Base-by-base conservation (phyloP, 192 early-diverging fungal species). In the Mortierella claussenii region DNA sequence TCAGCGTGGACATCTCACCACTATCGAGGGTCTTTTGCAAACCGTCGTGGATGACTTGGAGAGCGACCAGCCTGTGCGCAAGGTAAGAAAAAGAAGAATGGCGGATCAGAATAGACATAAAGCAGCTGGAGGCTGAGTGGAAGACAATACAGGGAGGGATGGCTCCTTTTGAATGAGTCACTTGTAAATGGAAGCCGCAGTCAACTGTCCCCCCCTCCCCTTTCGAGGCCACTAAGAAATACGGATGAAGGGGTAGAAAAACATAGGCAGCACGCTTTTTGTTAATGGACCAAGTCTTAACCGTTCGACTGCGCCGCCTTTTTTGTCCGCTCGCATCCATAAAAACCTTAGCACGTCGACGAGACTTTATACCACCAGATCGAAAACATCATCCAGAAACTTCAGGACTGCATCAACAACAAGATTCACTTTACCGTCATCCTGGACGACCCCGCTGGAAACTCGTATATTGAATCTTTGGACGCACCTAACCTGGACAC, bases 371-470 rank as follows among this genome's bases (percentile, higher is more conserved):
- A 93, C 80, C 85, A 86, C 48, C 84, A 92, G 57, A 95, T 98
- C 48, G 87, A 96, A 50, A 37, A 18, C 2, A 73, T 95, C 21
- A 83, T 96, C 47, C 71, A 81, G 26, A 89, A 78, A 42, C 79
- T 97, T 49, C 80, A 89, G 52, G 62, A 59, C 18, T 89, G 88
- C 60, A 65, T 85, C 34, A 81, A 91, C 12, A 83, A 80, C 46
- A 80, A 69, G 20, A 61, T 52, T 24, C 82, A 85, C 2, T 96
- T 96, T 69, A 96, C 91, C 0, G 44, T 98, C 61, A 82, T 84
- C 11, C 71, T 98, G 32, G 93, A 96, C 76, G 96, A 98, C 69
- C 96, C 96, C 21, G 80, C 94, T 18, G 96, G 96, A 33, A 98
- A 98, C 87, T 86, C 84, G 32, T 98, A 94, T 67, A 90, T 95